A percentile compares a stretch with the other conserved stretches of the same genome.
These are phyloP conservation scores for Trichoderma sp. DNA, from an alignment of 2,329 filamentous ascomycete genomes.

Conservation along the genomic window DNA sequence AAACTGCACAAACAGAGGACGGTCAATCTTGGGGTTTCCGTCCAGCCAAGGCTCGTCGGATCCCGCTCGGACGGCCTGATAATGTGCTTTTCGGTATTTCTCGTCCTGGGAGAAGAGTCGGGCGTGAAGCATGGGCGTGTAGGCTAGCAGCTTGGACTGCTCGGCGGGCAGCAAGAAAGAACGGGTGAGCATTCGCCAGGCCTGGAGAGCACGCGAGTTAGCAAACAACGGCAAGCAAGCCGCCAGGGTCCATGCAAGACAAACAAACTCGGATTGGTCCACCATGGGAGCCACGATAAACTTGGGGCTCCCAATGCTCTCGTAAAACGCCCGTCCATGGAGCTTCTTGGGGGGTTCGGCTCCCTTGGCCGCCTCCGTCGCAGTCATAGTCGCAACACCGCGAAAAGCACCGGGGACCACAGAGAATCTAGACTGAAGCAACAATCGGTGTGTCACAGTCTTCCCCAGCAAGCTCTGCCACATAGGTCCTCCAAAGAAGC, in stretches of 20 bases:
- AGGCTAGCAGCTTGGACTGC: conserved; percentile 69
- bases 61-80: conserved; percentile 60
- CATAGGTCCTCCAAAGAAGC: conserved; percentile 9
- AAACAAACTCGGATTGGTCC: conserved; percentile 94
- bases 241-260: conserved; percentile 32
- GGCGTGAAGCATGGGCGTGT: conserved; percentile 95
- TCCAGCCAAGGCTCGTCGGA: conserved; percentile 62
- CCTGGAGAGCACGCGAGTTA: conserved; percentile 48
- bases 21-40: conserved; percentile 78
- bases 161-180: conserved; percentile 75
- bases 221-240: not conserved
- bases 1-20: conserved; percentile 93
- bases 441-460: conserved; percentile 1
- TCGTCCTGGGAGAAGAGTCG: conserved; percentile 76
- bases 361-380: conserved; percentile 23
- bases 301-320: conserved; percentile 90
- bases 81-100: conserved; percentile 75
- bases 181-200: conserved; percentile 93
- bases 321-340: conserved; percentile 85
- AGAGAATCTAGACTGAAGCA: not conserved
- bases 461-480: not conserved
- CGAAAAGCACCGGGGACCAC: conserved; percentile 15
- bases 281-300: conserved; percentile 95
- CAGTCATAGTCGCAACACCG: conserved; percentile 34
- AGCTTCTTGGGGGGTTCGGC: conserved; percentile 52